Evolutionary conservation across 1,139 yeast genomes (phyloP), one percentile per base, ranked within the genome.

Genomic region (Geotrichum reessii): DNA sequence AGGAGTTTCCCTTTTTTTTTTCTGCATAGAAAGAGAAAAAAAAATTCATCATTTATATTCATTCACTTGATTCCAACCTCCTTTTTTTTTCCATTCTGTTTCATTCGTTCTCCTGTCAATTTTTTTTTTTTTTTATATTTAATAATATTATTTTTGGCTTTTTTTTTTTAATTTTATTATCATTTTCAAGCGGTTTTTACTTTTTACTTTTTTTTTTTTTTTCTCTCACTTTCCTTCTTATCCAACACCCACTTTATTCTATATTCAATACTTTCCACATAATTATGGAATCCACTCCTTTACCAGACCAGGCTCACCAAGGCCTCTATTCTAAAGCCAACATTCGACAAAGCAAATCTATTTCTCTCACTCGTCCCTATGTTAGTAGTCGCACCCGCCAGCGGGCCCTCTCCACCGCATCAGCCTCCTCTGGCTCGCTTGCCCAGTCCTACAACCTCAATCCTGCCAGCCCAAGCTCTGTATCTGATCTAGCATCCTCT

Each of bases 341-440:
- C 27, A 31, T 48, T 8, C 24, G 40, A 17, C 56, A 48, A 8
- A 37, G 48, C 31, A 47, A 53, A n/a, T 12, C 52, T 33, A 40
- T 47, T 19, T 47, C 47, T 19, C 25, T 22, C 24, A 11, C 47
- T 7, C 33, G 44, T 7, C 17, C 57, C 14, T 21, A 54, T 12
- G 14, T 21, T 9, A 21, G 31, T 19, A 9, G 27, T 28, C 40
- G 48, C 47, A 51, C 55, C 27, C 37, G 58, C 4, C 55, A 51
- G 37, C 52, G 58, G 3, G 58, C 58, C 11, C 9, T 48, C 14
- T 56, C 58, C 8, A 11, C 53, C 12, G 53, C 55, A 11, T 33
- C 24, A 25, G 9, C 31, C 49, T 33, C 53, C 50, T 8, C 48
- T 37, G n/a, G 6, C 28, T 31, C 21, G 47, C 28, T 31, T 22